A percentile compares a stretch with the other conserved stretches of the same genome.
Evolutionary conservation across 371 early-diverging fungal genomes (phyloP).

Genomic region (Circinella umbellata): DNA sequence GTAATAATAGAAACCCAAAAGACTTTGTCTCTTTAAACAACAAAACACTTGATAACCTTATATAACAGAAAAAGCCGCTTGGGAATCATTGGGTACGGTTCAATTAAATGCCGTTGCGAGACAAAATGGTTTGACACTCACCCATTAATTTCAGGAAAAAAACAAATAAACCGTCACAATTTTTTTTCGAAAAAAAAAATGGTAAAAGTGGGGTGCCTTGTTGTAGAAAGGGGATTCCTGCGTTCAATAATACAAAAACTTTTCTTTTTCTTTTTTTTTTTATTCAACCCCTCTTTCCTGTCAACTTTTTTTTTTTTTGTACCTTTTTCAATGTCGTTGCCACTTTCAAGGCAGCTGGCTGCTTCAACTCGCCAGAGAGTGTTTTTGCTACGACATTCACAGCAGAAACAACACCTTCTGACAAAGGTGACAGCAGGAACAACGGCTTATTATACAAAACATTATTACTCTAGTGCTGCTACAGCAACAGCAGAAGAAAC

Average conservation of each 20-base stretch:
- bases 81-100: background rate
- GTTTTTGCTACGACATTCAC: background rate
- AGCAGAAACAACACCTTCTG: background rate
- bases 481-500: slow-evolving; percentile 14
- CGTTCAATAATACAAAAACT: background rate
- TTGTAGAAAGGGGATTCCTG: background rate
- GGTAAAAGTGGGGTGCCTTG: background rate
- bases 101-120: background rate
- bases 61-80: background rate
- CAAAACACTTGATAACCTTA: background rate
- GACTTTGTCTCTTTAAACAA: too few relatives aligned
- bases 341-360: slow-evolving; percentile 17
- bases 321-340: slow-evolving; percentile 6
- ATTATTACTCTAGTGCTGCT: slow-evolving; percentile 6
- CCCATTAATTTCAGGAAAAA: too few relatives aligned
- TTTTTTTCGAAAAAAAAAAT: slow-evolving; percentile 2
- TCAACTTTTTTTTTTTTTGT: background rate
- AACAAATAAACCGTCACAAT: background rate
- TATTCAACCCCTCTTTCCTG: too few relatives aligned
- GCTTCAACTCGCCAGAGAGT: slow-evolving; percentile 6
- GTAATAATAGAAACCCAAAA: too few relatives aligned
- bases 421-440: background rate
- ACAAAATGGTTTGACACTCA: background rate
- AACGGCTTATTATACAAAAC: background rate
- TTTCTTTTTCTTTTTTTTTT: background rate